Base-by-base conservation (phyloP, 805 yeast genomes). In the Candida montana region DNA sequence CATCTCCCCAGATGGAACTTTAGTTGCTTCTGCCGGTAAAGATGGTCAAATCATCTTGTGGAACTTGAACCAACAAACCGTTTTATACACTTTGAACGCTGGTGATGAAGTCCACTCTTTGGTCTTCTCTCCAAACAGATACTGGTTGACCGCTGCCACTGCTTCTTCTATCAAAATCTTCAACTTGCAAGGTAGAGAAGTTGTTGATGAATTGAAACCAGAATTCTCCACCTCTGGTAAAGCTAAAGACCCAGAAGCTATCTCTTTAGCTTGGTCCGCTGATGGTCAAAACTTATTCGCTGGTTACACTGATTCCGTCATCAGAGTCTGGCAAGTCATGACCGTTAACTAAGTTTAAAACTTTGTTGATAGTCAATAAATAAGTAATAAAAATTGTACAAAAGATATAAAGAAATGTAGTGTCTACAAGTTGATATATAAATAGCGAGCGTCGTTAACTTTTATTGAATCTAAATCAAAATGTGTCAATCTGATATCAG, bases 261-360 rank as follows among this genome's bases (percentile, higher is more conserved):
- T 93, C 70, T 91, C 98, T 58, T 81, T 93, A 70, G 88, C 97
- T 71, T 93, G 99, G 99, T 90, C 98, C 64, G 91, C 96, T 73
- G 99, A 93, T 65, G 99, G 99, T 72, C 98, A 91, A 81, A 88
- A 84, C 84, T 81, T 93, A 75, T 93, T 88, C 71, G 96, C 98
- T 64, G 99, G 99, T 81, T 93, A 93, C 96, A 90, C 97, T 67
- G 99, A 93, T 77, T 87, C 87, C 81, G 81, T 85, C 70, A 91
- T 93, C 81, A 91, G 99, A 79, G 99, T 93, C 74, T 93, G 99
- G 99, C 98, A 93, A 83, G 96, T 93, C 64, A 93, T 93, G 98
- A 87, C 95, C 75, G 49, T 54, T 45, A 50, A 53, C 48, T 55
- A 55, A 51, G 37, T 48, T 29, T 20, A 24, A 29, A 31, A 30